Percentiles rank a stretch among this genome's conserved stretches.
Evolutionary conservation across 2,329 filamentous ascomycete species (phyloP).

Genomic region (Cladosporium sphaerospermum): DNA sequence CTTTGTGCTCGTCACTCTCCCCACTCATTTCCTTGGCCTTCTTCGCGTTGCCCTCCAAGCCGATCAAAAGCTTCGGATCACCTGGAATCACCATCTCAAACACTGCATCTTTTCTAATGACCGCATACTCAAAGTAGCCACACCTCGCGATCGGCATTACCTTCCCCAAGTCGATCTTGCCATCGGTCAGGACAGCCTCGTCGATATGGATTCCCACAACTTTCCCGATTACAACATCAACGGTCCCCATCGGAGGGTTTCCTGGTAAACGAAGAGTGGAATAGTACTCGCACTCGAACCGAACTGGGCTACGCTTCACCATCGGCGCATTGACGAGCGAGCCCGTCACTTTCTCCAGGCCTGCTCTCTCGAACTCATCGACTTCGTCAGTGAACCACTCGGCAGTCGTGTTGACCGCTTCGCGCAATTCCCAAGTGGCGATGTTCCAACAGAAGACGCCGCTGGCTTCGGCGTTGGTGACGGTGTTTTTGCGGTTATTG

Average conservation of each 20-base stretch:
- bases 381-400: conserved; percentile 44
- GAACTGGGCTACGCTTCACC: conserved; percentile 50
- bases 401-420: conserved; percentile 51
- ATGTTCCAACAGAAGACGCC: conserved; percentile 56
- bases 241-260: conserved; percentile 51
- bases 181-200: conserved; percentile 49
- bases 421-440: conserved; percentile 50
- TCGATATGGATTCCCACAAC: conserved; percentile 54
- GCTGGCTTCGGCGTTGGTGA: conserved; percentile 50
- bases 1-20: background rate
- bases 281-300: conserved; percentile 55
- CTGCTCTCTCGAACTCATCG: conserved; percentile 50
- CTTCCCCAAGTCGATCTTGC: conserved; percentile 50
- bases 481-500: conserved; percentile 49
- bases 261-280: conserved; percentile 47
- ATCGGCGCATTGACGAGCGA: conserved; percentile 42
- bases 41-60: conserved; percentile 28
- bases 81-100: conserved; percentile 51
- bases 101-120: conserved; percentile 42
- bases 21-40: conserved; percentile 1
- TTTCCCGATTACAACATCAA: conserved; percentile 52
- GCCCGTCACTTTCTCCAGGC: conserved; percentile 42
- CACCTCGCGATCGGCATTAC: conserved; percentile 55
- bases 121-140: conserved; percentile 55
- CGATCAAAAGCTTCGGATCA: conserved; percentile 28